Conservation (phyloP, 1,139 yeast genomes). For the Taphrina sp. region DNA sequence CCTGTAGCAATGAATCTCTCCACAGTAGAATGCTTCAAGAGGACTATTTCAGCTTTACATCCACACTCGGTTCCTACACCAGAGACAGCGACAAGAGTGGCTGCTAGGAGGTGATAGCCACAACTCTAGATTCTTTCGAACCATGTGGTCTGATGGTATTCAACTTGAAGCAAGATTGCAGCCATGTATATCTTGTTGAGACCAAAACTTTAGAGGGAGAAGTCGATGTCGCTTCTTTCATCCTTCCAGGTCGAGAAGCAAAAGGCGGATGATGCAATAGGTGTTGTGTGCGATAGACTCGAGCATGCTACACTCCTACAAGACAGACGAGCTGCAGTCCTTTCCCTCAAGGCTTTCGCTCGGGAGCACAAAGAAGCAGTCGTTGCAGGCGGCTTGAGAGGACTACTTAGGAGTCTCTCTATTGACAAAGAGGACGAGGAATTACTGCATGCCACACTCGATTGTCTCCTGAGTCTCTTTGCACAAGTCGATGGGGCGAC, state of each 20-base stretch:
- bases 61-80: no score
- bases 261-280: slow-evolving; percentile 77
- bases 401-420: slow-evolving; percentile 64
- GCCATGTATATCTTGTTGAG: no score
- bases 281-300: slow-evolving; percentile 82
- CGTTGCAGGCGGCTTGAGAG: slow-evolving; percentile 81
- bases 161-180: no score
- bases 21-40: no score
- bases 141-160: no score
- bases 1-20: no score
- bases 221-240: slow-evolving; percentile 16
- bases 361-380: slow-evolving; percentile 86
- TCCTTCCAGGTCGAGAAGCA: slow-evolving; percentile 42
- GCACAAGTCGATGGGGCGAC: slow-evolving; percentile 53
- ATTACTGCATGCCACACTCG: slow-evolving; percentile 77
- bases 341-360: slow-evolving; percentile 85
- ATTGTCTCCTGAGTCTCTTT: slow-evolving; percentile 77
- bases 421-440: slow-evolving; percentile 68
- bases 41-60: no score
- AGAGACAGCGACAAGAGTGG: no score
- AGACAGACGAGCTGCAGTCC: slow-evolving; percentile 87
- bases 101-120: no score
- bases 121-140: no score
- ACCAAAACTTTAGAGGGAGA: neutral
- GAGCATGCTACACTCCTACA: slow-evolving; percentile 77